Evolutionary conservation across 2,329 filamentous ascomycete genomes (phyloP), one percentile per base, ranked within the genome.

Genomic region (Paracorniculantispora psalliotae): DNA sequence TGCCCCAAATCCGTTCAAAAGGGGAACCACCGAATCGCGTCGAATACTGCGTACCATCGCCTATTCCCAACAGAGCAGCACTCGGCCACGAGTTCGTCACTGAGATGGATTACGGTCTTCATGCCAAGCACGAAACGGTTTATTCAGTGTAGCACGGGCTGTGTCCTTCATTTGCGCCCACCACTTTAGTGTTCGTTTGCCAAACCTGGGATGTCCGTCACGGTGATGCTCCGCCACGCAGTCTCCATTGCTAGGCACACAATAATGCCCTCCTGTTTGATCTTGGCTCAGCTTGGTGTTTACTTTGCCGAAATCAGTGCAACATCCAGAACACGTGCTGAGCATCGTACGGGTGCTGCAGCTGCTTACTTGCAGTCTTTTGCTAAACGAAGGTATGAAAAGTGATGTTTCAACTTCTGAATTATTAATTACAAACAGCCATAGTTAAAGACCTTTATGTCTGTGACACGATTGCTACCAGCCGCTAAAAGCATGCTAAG

Each of bases 221-320:
- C 9, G 21, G 7, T 15, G 23, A 23, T 30, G 13, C n/a, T 28
- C 12, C 47, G 4, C 9, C 26, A 26, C 21, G 35, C 2, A 7
- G 10, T 49, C 12, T 28, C 13, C 2, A n/a, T 21, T 13, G 30
- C 12, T 3, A 21, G 30, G 28, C 5, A 48, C 21, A 7, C 10
- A 3, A 26, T n/a, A 28, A 12, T 13, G 17, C 44, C 19, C 9
- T 43, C 23, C 35, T 28, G 33, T 41, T 48, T 49, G 39, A 23
- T 25, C 21, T 28, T 57, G 33, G 10, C 21, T 39, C 44, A 21
- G 33, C 35, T 57, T 41, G 44, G 23, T 23, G 35, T 49, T 57
- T 57, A 49, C n/a, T n/a, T 57, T 49, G 35, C 54, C 54, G 54
- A 57, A 25, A 12, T 30, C 15, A n/a, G 54, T 57, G 33, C 25